Conservation (phyloP, 1,284 basidiomycete genomes). For the Marasmius oreades region DNA sequence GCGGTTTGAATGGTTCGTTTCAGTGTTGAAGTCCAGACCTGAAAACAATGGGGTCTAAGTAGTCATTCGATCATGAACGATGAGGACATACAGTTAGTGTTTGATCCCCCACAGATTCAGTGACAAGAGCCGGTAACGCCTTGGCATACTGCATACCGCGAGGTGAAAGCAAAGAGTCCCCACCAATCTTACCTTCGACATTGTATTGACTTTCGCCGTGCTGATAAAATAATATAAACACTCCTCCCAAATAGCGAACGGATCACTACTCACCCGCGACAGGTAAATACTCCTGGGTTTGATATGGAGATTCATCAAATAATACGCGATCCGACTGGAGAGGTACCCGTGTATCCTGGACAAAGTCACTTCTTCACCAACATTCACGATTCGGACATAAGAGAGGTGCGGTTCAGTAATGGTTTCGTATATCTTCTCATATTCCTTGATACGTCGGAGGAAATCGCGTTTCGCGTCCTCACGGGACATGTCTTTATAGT, state of each 20-base stretch:
- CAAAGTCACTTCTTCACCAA: constrained; percentile 82
- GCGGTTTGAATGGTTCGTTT: constrained; percentile 93
- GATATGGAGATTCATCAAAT: constrained; percentile 97
- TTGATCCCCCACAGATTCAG: constrained; percentile 88
- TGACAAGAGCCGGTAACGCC: constrained; percentile 85
- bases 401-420: constrained; percentile 85
- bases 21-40: constrained; percentile 97
- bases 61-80: neutral
- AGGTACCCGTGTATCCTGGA: constrained; percentile 90
- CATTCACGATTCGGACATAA: constrained; percentile 86
- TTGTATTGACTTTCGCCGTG: constrained; percentile 99
- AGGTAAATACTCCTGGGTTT: constrained; percentile 97
- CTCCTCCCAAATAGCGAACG: neutral
- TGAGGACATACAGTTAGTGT: constrained; percentile 67
- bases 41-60: constrained; percentile 1
- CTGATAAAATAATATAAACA: constrained; percentile 34
- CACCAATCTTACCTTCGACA: constrained; percentile 95
- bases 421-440: constrained; percentile 96
- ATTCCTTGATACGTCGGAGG: constrained; percentile 85
- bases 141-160: constrained; percentile 84
- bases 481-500: constrained; percentile 88
- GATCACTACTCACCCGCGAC: constrained; percentile 66
- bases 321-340: constrained; percentile 96
- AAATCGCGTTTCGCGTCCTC: constrained; percentile 91
- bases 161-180: constrained; percentile 85